These are phyloP conservation scores for Dioszegia hungarica DNA, from an alignment of 768 basidiomycete species.

Conservation along the genomic window DNA sequence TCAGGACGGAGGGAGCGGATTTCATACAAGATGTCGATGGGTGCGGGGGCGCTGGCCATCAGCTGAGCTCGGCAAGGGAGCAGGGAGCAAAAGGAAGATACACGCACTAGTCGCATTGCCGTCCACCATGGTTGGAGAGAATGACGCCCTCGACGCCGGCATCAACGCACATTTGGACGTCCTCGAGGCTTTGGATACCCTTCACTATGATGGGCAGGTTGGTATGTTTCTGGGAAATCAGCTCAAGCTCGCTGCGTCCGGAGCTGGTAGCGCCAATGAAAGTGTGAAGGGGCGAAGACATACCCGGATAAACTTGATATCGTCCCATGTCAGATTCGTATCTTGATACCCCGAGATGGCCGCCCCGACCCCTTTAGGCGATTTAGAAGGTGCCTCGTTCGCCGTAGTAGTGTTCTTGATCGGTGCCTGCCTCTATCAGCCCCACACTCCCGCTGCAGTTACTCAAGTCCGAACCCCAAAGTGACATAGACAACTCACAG, in stretches of 20 bases:
- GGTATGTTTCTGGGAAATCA: constrained; percentile 48
- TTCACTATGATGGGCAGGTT: constrained; percentile 54
- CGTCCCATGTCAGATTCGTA: constrained; percentile 47
- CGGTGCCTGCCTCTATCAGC: too few relatives aligned
- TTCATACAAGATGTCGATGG: constrained; percentile 63
- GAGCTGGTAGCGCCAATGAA: too few relatives aligned
- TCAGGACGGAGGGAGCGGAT: constrained; percentile 71
- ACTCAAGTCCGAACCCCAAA: too few relatives aligned
- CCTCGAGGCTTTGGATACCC: constrained; percentile 56
- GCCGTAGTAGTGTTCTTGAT: constrained; percentile 12
- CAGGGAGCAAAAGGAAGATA: not conserved
- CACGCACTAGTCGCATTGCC: constrained; percentile 51
- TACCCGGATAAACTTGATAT: constrained; percentile 45
- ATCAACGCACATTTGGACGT: constrained; percentile 77
- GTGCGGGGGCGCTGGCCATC: constrained; percentile 35
- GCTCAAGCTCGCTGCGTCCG: not conserved
- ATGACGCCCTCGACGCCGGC: constrained; percentile 85
- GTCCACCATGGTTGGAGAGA: constrained; percentile 86
- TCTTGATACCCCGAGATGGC: constrained; percentile 49
- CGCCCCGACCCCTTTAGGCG: constrained; percentile 43
- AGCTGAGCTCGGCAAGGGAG: not conserved
- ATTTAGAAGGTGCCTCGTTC: constrained; percentile 1
- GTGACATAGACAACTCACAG: constrained; percentile 1
- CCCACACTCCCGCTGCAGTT: too few relatives aligned
- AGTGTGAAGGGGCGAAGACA: constrained; percentile 4